Evolutionary conservation across 345 rosid species (phyloP).

Genomic region (Kernera saxatilis): DNA sequence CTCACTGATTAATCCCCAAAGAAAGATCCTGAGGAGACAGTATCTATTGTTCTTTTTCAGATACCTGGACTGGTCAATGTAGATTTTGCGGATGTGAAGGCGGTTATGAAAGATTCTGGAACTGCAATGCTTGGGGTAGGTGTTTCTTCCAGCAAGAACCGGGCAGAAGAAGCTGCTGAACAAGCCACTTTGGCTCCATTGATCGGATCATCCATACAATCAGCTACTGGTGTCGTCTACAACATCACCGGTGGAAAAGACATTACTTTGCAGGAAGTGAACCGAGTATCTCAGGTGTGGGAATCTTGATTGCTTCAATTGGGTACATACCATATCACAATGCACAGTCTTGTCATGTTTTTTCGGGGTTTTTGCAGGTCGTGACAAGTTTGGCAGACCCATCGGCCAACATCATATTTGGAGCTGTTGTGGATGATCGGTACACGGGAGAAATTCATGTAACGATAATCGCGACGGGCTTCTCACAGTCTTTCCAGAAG

Average conservation of each 20-base stretch:
- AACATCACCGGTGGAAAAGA: conserved; percentile 97
- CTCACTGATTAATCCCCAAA: background rate
- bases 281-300: conserved; percentile 86
- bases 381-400: conserved; percentile 98
- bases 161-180: conserved; percentile 99
- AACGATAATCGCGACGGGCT: conserved; percentile 92
- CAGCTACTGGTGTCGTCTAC: conserved; percentile 96
- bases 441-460: conserved; percentile 94
- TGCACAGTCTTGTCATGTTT: conserved; percentile 11
- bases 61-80: conserved; percentile 97
- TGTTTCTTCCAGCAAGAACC: conserved; percentile 92
- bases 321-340: background rate
- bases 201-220: conserved; percentile 97
- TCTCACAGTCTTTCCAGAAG: conserved; percentile 93
- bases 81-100: conserved; percentile 96
- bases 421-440: conserved; percentile 96
- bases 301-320: background rate
- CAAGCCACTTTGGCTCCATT: conserved; percentile 96
- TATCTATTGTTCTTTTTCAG: conserved; percentile 36
- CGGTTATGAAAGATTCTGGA: conserved; percentile 94
- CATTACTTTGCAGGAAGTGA: conserved; percentile 93
- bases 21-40: background rate
- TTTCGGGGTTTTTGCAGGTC: conserved; percentile 42
- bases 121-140: conserved; percentile 99
- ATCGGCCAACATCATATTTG: conserved; percentile 97